Evolutionary conservation across 2,329 filamentous ascomycete genomes (phyloP).

Genomic region (Lasiodiplodia citricola): DNA sequence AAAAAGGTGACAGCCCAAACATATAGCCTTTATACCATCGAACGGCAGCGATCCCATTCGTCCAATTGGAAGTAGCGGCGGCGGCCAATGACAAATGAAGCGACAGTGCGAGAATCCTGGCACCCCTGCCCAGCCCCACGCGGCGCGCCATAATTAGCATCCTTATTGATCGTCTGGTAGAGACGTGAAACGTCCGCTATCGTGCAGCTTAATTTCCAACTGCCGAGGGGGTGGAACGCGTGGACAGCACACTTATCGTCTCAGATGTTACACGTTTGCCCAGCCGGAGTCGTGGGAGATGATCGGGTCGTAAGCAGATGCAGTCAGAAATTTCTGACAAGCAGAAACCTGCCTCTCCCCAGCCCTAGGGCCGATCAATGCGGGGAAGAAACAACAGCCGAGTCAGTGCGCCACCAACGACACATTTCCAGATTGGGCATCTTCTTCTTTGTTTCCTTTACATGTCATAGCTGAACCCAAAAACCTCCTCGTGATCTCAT

Average conservation of each 20-base stretch:
- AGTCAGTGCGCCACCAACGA: neutral
- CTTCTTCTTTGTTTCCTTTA: neutral
- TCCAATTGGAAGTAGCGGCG: too few species aligned
- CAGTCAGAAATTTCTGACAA: conserved; percentile 2
- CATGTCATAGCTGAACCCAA: neutral
- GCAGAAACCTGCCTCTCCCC: neutral
- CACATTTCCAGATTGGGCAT: neutral
- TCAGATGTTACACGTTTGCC: neutral
- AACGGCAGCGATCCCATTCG: too few species aligned
- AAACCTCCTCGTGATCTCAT: neutral
- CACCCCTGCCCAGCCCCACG: neutral
- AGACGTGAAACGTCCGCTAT: neutral
- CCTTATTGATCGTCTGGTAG: neutral
- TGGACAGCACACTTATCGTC: neutral
- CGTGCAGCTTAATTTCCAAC: neutral
- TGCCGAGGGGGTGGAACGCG: neutral
- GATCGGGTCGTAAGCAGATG: neutral
- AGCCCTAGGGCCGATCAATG: conserved; percentile 16
- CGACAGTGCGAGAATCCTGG: neutral
- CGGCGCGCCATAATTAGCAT: neutral
- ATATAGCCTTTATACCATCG: neutral
- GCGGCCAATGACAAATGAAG: neutral
- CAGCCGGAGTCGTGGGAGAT: neutral
- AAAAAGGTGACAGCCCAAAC: neutral
- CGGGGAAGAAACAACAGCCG: conserved; percentile 2